Conservation (phyloP, 75 land plant genomes). For the Isoetes taiwanensis region DNA sequence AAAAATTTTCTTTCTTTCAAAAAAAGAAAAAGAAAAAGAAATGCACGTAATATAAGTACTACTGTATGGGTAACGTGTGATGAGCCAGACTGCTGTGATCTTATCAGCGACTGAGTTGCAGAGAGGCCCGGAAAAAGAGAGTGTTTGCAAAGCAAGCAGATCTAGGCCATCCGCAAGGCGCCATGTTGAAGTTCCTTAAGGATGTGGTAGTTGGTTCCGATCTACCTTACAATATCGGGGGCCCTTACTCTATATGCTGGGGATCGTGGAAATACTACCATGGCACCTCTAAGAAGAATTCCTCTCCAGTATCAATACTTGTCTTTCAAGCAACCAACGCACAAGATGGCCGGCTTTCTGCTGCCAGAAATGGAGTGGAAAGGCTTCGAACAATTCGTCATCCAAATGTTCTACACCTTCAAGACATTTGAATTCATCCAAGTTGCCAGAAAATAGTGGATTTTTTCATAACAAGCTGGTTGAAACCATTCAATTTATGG, state of each 20-base stretch:
- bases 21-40: no score
- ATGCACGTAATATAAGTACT: no score
- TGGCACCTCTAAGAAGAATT: slow-evolving; percentile 92
- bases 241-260: slow-evolving; percentile 90
- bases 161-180: no score
- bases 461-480: slow-evolving; percentile 98
- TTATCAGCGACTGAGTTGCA: no score
- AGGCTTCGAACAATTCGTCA: slow-evolving; percentile 67
- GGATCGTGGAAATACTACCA: slow-evolving; percentile 87
- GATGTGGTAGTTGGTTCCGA: slow-evolving; percentile 92
- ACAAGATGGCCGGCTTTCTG: slow-evolving; percentile 83
- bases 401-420: slow-evolving; percentile 79
- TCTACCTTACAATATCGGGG: slow-evolving; percentile 92
- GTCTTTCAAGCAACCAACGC: slow-evolving; percentile 62
- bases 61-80: no score
- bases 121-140: no score
- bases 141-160: no score
- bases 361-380: slow-evolving; percentile 94
- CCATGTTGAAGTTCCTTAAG: slow-evolving; percentile 88
- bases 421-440: slow-evolving; percentile 77
- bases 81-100: no score
- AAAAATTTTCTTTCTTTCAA: no score
- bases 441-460: slow-evolving; percentile 89
- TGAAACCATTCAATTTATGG: slow-evolving; percentile 98
- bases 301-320: slow-evolving; percentile 77